Evolutionary conservation across 768 basidiomycete genomes (phyloP).

Genomic region (Tylopilus plumbeoviolaceoides): DNA sequence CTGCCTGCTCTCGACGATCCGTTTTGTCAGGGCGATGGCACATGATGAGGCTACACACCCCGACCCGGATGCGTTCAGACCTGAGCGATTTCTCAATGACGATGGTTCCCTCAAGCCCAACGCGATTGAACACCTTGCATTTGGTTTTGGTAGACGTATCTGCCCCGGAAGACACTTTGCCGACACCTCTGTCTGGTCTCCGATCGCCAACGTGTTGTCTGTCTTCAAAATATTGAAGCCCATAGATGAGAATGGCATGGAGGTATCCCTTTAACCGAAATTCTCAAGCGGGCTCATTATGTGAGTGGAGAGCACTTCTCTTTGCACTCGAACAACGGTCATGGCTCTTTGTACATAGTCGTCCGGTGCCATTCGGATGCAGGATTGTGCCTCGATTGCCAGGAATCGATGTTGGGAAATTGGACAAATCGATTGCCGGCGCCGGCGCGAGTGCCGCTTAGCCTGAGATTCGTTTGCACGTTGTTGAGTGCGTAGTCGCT

Average conservation of each 20-base stretch:
- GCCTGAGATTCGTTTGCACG: too few species aligned
- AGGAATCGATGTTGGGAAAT: too few species aligned
- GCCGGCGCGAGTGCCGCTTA: too few species aligned
- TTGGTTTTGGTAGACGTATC: slow-evolving; percentile 26
- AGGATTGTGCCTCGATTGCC: too few species aligned
- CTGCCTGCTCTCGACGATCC: too few species aligned
- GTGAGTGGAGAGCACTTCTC: slow-evolving; percentile 6
- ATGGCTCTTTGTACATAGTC: too few species aligned
- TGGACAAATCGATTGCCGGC: too few species aligned
- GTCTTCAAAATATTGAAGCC: not conserved
- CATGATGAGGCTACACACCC: slow-evolving; percentile 33
- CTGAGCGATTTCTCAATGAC: slow-evolving; percentile 40
- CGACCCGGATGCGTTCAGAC: slow-evolving; percentile 32
- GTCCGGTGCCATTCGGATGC: too few species aligned
- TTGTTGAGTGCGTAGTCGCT: too few species aligned
- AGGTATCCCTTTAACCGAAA: slow-evolving; percentile 12
- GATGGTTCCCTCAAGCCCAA: too few species aligned
- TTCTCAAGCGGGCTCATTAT: slow-evolving; percentile 4
- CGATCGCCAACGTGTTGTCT: slow-evolving; percentile 11
- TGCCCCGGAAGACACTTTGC: slow-evolving; percentile 24
- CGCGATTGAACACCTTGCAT: slow-evolving; percentile 7
- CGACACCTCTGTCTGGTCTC: slow-evolving; percentile 15
- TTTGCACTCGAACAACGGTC: too few species aligned
- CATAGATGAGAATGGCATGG: slow-evolving; percentile 3
- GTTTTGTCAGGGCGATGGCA: too few species aligned